Evolutionary conservation across 345 rosid species (phyloP).

Genomic region (Hibiscus mutabilis): DNA sequence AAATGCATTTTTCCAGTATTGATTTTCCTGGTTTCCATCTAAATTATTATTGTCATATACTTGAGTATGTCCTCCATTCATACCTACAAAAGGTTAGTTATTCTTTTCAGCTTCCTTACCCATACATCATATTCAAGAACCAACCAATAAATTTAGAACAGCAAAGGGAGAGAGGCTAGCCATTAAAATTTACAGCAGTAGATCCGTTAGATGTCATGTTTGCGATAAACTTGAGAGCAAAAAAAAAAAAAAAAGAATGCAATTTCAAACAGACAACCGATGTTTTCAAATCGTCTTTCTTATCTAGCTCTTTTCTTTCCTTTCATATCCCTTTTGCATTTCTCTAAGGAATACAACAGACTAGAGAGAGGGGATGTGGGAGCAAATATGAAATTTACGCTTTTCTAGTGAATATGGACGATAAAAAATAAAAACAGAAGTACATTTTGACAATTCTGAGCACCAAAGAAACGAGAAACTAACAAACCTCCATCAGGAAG

Average conservation of each 20-base stretch:
- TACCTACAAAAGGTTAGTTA: slow-evolving; percentile 34
- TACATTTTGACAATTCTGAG: slow-evolving; percentile 1
- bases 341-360: not conserved
- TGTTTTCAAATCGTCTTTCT: not conserved
- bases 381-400: not conserved
- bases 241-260: too few relatives aligned
- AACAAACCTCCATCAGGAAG: slow-evolving; percentile 50
- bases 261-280: not conserved
- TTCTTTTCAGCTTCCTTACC: not conserved
- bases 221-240: not conserved
- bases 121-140: not conserved
- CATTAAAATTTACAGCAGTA: not conserved
- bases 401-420: not conserved
- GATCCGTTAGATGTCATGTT: not conserved
- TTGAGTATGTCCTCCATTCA: slow-evolving; percentile 18
- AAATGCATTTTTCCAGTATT: slow-evolving; percentile 48
- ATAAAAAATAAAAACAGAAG: not conserved
- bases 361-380: not conserved
- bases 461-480: slow-evolving; percentile 4
- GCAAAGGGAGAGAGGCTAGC: not conserved
- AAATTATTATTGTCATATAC: slow-evolving; percentile 11
- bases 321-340: not conserved
- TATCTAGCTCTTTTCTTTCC: not conserved
- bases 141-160: not conserved
- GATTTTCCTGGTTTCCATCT: slow-evolving; percentile 32